These are phyloP conservation scores for Sphaerulina vaccinii DNA, from an alignment of 2,329 filamentous ascomycete species.

Conservation along the genomic window DNA sequence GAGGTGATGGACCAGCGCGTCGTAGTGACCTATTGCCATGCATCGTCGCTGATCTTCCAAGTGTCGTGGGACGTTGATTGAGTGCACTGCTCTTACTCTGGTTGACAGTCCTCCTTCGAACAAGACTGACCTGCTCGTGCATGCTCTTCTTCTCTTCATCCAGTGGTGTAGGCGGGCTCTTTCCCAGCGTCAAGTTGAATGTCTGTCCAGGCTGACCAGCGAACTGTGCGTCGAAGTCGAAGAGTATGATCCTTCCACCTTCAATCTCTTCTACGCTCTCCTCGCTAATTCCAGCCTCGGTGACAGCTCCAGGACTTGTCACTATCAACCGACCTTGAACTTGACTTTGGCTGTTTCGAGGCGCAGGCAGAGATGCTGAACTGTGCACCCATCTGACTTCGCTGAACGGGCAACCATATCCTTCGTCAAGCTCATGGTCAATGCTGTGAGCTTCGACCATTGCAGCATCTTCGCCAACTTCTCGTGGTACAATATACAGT, in stretches of 20 bases:
- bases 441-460: conserved; percentile 40
- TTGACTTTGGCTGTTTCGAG: conserved; percentile 26
- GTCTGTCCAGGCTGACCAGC: conserved; percentile 40
- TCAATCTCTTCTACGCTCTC: conserved; percentile 38
- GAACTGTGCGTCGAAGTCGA: conserved; percentile 29
- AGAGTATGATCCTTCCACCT: conserved; percentile 39
- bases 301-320: conserved; percentile 38
- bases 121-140: conserved; percentile 37
- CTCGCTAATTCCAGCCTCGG: conserved; percentile 31
- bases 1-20: conserved; percentile 21
- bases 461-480: conserved; percentile 29
- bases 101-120: conserved; percentile 39
- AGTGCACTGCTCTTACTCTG: conserved; percentile 35
- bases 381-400: conserved; percentile 40
- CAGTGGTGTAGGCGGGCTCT: conserved; percentile 36
- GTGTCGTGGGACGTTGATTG: conserved; percentile 33
- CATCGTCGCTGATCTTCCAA: conserved; percentile 39
- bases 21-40: conserved; percentile 24
- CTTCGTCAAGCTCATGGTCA: conserved; percentile 41
- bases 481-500: conserved; percentile 38
- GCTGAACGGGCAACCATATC: conserved; percentile 40
- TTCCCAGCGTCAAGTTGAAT: conserved; percentile 38
- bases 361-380: conserved; percentile 30
- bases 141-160: conserved; percentile 38
- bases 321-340: conserved; percentile 39